Evolutionary conservation across 2,329 filamentous ascomycete species (phyloP).

Genomic region (Xylariomycetidae sp.): DNA sequence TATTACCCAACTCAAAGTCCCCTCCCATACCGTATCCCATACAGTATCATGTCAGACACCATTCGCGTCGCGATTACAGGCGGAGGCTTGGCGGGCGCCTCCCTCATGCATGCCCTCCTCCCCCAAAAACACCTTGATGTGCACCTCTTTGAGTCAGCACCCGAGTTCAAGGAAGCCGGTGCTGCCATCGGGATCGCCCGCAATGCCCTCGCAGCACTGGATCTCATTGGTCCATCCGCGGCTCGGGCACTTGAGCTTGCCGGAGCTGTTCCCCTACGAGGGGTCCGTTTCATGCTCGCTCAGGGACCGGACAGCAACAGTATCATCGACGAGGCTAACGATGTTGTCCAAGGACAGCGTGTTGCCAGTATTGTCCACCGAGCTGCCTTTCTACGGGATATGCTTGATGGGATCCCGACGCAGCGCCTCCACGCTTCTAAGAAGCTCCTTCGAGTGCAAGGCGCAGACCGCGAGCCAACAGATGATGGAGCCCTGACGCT

Average conservation of each 20-base stretch:
- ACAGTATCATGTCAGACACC: not conserved
- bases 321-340: conserved; percentile 8
- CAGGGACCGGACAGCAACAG: conserved; percentile 1
- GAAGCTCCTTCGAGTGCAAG: conserved; percentile 10
- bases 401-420: conserved; percentile 11
- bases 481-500: conserved; percentile 7
- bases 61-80: not conserved
- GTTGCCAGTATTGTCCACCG: conserved; percentile 15
- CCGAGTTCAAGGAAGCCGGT: conserved; percentile 9
- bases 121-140: conserved; percentile 7
- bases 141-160: conserved; percentile 13
- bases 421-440: conserved; percentile 19
- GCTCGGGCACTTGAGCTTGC: conserved; percentile 3
- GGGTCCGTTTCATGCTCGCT: conserved; percentile 7
- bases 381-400: conserved; percentile 12
- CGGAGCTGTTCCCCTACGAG: conserved; percentile 6
- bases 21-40: too few relatives aligned
- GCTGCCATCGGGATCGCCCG: conserved; percentile 4
- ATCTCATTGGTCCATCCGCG: conserved; percentile 5
- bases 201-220: conserved; percentile 7
- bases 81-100: not conserved
- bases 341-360: conserved; percentile 4
- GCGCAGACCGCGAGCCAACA: too few relatives aligned
- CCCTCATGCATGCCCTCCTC: conserved; percentile 7
- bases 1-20: too few relatives aligned